Conservation (phyloP, 768 basidiomycete species). For the Gloeophyllum trabeum region DNA sequence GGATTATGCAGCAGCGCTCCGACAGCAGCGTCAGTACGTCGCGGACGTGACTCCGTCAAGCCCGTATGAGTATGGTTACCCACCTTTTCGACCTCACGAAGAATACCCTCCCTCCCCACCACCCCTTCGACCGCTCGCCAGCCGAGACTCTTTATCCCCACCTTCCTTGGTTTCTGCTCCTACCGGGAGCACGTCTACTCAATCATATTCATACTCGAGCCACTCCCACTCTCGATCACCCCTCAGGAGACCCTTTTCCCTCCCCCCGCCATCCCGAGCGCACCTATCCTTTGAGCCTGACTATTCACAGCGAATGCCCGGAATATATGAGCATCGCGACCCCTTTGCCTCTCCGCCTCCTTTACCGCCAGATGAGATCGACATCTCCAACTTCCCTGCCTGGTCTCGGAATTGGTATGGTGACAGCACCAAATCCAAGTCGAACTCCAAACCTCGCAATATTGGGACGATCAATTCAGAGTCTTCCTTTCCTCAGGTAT, state of each 20-base stretch:
- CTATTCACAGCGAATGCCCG: conserved; percentile 8
- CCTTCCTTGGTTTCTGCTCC: conserved; percentile 7
- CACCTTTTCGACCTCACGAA: conserved; percentile 13
- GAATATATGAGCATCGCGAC: conserved; percentile 6
- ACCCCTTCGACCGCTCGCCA: conserved; percentile 16
- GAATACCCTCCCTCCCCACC: conserved; percentile 21
- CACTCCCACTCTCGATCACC: conserved; percentile 11
- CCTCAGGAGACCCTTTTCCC: conserved; percentile 32
- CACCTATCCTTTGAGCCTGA: conserved; percentile 13
- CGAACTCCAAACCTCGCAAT: conserved; percentile 5
- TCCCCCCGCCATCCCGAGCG: conserved; percentile 27
- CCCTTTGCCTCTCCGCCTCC: conserved; percentile 11
- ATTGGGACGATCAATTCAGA: conserved; percentile 2
- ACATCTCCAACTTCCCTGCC: conserved; percentile 50
- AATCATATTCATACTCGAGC: conserved; percentile 12
- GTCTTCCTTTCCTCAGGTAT: conserved; percentile 3
- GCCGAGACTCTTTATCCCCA: conserved; percentile 17
- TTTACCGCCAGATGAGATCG: conserved; percentile 27
- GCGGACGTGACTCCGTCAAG: no score
- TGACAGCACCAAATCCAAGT: conserved; percentile 16
- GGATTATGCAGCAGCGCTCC: conserved; percentile 49
- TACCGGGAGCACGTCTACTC: conserved; percentile 5
- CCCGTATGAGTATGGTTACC: no score
- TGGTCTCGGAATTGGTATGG: conserved; percentile 58
- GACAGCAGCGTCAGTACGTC: conserved; percentile 17